Conservation (phyloP, 1,139 yeast genomes). For the Yamadazyma trypodendri region DNA sequence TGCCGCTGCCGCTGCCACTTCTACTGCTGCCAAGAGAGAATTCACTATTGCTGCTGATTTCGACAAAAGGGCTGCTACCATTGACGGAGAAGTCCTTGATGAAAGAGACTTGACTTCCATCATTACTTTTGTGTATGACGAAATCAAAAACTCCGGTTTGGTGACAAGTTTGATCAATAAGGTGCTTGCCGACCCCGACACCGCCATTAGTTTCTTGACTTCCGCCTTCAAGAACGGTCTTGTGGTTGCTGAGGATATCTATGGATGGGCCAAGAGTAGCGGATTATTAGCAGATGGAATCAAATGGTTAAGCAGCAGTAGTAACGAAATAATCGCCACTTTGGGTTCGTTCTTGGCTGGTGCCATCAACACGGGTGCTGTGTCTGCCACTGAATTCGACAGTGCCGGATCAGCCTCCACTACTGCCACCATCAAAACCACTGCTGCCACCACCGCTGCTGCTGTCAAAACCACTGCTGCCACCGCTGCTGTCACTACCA, state of each 20-base stretch:
- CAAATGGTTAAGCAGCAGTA: constrained; percentile 28
- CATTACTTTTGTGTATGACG: constrained; percentile 26
- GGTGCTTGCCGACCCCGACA: constrained; percentile 38
- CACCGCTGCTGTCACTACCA: constrained; percentile 10
- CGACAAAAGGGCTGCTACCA: constrained; percentile 10
- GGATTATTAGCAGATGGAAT: constrained; percentile 38
- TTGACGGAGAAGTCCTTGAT: constrained; percentile 23
- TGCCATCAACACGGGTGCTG: constrained; percentile 27
- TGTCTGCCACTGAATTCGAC: constrained; percentile 27
- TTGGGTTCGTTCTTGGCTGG: constrained; percentile 22
- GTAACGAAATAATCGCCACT: constrained; percentile 21
- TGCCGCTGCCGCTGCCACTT: constrained; percentile 14
- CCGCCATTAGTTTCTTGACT: constrained; percentile 33
- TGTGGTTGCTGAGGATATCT: constrained; percentile 36
- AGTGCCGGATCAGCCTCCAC: constrained; percentile 23
- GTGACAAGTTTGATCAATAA: constrained; percentile 31
- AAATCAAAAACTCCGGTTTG: constrained; percentile 38
- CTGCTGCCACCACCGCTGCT: constrained; percentile 13
- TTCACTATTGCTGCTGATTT: background rate
- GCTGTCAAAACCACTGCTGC: constrained; percentile 12
- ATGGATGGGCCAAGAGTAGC: constrained; percentile 38
- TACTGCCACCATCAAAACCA: constrained; percentile 10
- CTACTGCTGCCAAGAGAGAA: constrained; percentile 5
- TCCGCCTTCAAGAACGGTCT: constrained; percentile 35
- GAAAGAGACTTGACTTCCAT: constrained; percentile 40